Percentiles rank a stretch among this genome's conserved stretches.
Evolutionary conservation across 179 eudicot genomes (phyloP).

Genomic region (Silene noctiflora): DNA sequence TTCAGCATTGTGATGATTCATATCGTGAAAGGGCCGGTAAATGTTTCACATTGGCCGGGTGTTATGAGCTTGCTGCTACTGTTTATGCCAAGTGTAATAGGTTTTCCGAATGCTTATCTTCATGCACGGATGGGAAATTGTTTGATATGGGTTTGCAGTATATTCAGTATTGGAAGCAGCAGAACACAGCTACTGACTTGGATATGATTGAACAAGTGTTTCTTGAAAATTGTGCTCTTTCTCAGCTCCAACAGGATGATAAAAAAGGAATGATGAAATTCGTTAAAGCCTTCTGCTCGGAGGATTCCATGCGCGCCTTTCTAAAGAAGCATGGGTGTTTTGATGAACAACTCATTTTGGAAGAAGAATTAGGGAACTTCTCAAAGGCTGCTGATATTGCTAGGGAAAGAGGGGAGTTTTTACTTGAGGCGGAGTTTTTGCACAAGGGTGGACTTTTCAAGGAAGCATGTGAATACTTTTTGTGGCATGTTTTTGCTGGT

Average conservation of each 20-base stretch:
- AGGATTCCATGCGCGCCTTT: conserved; percentile 41
- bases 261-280: conserved; percentile 47
- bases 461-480: conserved; percentile 36
- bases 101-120: conserved; percentile 52
- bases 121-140: conserved; percentile 51
- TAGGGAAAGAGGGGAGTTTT: conserved; percentile 37
- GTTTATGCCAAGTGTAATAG: conserved; percentile 52
- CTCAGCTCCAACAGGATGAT: conserved; percentile 32
- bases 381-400: conserved; percentile 55
- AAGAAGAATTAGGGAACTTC: conserved; percentile 52
- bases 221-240: conserved; percentile 48
- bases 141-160: conserved; percentile 58
- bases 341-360: conserved; percentile 46
- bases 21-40: conserved; percentile 51
- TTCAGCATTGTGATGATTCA: conserved; percentile 40
- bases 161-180: conserved; percentile 54
- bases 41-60: conserved; percentile 56
- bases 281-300: conserved; percentile 51
- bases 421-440: conserved; percentile 45
- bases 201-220: conserved; percentile 44
- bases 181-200: conserved; percentile 27
- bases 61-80: conserved; percentile 51
- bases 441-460: conserved; percentile 36
- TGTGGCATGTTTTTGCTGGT: conserved; percentile 34
- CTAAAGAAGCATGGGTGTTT: conserved; percentile 37